Evolutionary conservation across 2,329 filamentous ascomycete genomes (phyloP), one percentile per base, ranked within the genome.

Genomic region (Neocatenulostroma microsporum): DNA sequence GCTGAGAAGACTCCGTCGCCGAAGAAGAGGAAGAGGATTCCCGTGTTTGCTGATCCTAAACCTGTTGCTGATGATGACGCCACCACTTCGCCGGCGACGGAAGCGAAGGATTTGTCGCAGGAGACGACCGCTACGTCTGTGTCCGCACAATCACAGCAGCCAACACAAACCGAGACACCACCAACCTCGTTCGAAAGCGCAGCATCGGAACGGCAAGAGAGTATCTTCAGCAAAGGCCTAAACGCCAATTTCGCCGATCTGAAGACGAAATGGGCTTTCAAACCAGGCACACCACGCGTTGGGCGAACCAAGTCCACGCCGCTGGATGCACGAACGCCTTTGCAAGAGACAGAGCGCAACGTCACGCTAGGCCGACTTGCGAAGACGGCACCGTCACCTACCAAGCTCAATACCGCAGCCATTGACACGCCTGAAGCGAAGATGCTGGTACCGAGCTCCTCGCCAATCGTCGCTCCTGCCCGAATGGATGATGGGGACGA

Each of bases 11-110:
- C 27, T 14, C 39, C 41, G 12, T 48, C 45, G 15, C 49, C 47
- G 11, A 47, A 42, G 36, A 53, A 51, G 37, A 42, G 54, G 19
- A 55, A 56, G 46, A 56, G 53, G 42, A 19, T 56, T 8, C 36
- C 43, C 9, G 45, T 57, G 5, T 54, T 47, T 33, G 32, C 41
- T 5, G 54, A 57, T 34, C 29, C 41, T 14, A 30, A 25, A 19
- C 24, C 44, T 19, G 40, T 34, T 56, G n/a, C n/a, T n/a, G n/a
- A n/a, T n/a, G n/a, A n/a, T n/a, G n/a, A n/a, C n/a, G n/a, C n/a
- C n/a, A n/a, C n/a, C n/a, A n/a, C n/a, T n/a, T n/a, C n/a, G n/a
- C n/a, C n/a, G n/a, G 21, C 24, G 11, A 27, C 17, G 13, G 12
- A 31, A 23, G 14, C 30, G 12, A n/a, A n/a, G n/a, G n/a, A n/a